Percentiles rank a stretch among this genome's conserved stretches.
These are phyloP conservation scores for Gamarada debralockiae DNA, from an alignment of 495 filamentous ascomycete species.

Conservation along the genomic window DNA sequence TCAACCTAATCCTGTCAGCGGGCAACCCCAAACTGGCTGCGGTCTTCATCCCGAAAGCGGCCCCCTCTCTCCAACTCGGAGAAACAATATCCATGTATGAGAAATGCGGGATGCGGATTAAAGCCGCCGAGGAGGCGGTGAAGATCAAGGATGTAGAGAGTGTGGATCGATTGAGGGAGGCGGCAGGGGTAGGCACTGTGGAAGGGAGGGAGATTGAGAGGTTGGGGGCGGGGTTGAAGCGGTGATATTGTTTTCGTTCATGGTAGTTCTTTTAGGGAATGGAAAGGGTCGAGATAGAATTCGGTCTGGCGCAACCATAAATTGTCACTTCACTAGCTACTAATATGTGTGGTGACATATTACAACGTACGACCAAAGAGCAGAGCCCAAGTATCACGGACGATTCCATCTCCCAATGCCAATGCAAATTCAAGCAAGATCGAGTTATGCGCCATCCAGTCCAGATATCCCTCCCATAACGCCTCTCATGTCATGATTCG, in stretches of 20 bases:
- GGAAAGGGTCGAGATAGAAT: too few species aligned
- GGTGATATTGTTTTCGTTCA: neutral
- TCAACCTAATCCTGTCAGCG: conserved; percentile 80
- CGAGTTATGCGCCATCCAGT: too few species aligned
- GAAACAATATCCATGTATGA: conserved; percentile 90
- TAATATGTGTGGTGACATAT: too few species aligned
- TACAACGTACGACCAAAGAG: too few species aligned
- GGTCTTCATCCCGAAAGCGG: conserved; percentile 76
- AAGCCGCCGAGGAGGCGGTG: conserved; percentile 89
- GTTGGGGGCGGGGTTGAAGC: conserved; percentile 19
- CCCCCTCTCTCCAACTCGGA: conserved; percentile 28
- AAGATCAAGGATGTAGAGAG: conserved; percentile 72
- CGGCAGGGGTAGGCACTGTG: conserved; percentile 20
- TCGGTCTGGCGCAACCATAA: too few species aligned
- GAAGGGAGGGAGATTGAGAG: conserved; percentile 27
- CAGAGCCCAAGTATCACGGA: too few species aligned
- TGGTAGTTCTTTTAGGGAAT: neutral
- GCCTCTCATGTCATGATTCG: too few species aligned
- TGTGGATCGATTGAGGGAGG: conserved; percentile 24
- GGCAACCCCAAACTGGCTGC: conserved; percentile 87
- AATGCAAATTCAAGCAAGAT: too few species aligned
- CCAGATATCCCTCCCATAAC: too few species aligned
- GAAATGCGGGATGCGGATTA: conserved; percentile 86
- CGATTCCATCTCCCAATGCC: too few species aligned
- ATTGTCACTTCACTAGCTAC: too few species aligned